Conservation (phyloP, 2,329 filamentous ascomycete species). For the Colletotrichum orbiculare region DNA sequence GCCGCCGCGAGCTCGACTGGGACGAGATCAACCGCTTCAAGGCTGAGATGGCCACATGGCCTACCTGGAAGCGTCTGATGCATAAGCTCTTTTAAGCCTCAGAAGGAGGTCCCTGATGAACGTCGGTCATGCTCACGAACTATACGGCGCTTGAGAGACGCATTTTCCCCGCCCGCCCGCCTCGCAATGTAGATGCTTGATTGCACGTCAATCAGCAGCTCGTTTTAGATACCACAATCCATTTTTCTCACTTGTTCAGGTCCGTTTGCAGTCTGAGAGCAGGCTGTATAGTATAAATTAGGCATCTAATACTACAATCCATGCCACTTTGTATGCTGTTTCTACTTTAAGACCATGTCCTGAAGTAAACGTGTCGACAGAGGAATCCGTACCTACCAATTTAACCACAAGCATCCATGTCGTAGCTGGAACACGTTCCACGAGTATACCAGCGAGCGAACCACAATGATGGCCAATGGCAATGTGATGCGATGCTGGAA, state of each 20-base stretch:
- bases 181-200: not conserved
- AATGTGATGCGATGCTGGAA: no score
- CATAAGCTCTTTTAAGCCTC: slow-evolving; percentile 27
- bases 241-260: not conserved
- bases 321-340: not conserved
- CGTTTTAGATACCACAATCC: slow-evolving; percentile 21
- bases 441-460: no score
- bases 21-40: slow-evolving; percentile 35
- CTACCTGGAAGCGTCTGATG: slow-evolving; percentile 34
- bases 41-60: slow-evolving; percentile 27
- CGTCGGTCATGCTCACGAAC: not conserved
- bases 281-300: not conserved
- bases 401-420: no score
- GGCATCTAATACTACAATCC: not conserved
- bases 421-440: no score
- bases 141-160: not conserved
- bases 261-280: not conserved
- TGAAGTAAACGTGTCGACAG: no score
- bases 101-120: not conserved
- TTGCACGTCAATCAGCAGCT: not conserved
- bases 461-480: no score
- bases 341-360: no score
- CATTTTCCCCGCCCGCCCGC: not conserved
- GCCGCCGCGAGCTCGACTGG: slow-evolving; percentile 37
- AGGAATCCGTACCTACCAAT: no score